A percentile compares a stretch with the other conserved stretches of the same genome.
These are phyloP conservation scores for Aspergillus ochraceoroseus DNA, from an alignment of 2,329 filamentous ascomycete species.

Conservation along the genomic window DNA sequence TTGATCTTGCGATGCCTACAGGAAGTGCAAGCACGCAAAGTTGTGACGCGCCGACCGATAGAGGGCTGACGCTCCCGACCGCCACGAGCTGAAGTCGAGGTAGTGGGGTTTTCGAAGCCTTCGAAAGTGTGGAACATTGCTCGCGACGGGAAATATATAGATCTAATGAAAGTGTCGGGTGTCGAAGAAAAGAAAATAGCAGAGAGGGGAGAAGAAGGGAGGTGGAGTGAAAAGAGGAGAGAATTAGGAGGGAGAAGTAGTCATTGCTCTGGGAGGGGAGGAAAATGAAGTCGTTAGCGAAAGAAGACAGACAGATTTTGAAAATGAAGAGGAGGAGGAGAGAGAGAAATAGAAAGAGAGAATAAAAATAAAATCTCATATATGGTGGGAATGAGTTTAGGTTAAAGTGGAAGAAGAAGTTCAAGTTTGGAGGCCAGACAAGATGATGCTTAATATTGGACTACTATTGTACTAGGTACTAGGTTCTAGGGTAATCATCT, in stretches of 20 bases:
- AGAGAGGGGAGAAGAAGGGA: constrained; percentile 1
- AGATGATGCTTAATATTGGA: too few relatives aligned
- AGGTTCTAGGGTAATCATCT: too few relatives aligned
- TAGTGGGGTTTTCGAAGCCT: constrained; percentile 36
- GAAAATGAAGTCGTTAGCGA: constrained; percentile 2
- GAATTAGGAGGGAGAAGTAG: neutral
- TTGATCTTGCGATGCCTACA: constrained; percentile 78
- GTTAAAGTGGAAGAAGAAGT: too few relatives aligned
- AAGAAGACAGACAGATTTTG: constrained; percentile 2
- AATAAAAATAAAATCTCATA: too few relatives aligned
- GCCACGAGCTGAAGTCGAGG: constrained; percentile 27
- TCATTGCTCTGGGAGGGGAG: neutral
- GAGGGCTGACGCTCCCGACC: constrained; percentile 35
- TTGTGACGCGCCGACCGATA: constrained; percentile 36
- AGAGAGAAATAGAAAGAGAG: constrained; percentile 1
- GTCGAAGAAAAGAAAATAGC: neutral
- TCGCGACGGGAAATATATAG: constrained; percentile 5
- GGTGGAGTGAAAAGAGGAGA: neutral
- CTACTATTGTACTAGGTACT: too few relatives aligned
- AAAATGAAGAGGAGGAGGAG: constrained; percentile 10
- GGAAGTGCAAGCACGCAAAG: constrained; percentile 60
- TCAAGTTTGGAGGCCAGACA: too few relatives aligned
- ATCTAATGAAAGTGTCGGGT: neutral
- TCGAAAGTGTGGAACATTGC: constrained; percentile 44
- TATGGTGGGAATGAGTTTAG: neutral